These are phyloP conservation scores for Patellaria atrata DNA, from an alignment of 495 filamentous ascomycete genomes.

Conservation along the genomic window DNA sequence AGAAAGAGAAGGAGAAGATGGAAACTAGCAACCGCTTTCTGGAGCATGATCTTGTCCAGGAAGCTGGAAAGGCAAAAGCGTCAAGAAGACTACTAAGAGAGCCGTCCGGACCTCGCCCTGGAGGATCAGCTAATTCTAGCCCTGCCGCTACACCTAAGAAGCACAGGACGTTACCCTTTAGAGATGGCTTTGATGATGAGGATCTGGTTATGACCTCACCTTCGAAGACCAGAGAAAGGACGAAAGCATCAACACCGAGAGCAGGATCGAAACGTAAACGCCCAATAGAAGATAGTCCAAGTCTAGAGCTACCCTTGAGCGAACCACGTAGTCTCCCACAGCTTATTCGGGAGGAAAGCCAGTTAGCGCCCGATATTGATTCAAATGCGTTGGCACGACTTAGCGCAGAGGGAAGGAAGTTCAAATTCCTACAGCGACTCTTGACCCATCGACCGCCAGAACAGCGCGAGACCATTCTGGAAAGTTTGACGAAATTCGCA, in stretches of 20 bases:
- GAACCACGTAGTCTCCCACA: constrained; percentile 23
- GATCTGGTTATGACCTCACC: constrained; percentile 48
- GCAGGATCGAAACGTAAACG: constrained; percentile 49
- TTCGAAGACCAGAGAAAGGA: constrained; percentile 34
- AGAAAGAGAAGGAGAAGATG: constrained; percentile 43
- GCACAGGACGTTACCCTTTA: constrained; percentile 35
- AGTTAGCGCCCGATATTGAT: constrained; percentile 13
- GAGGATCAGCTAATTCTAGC: constrained; percentile 6
- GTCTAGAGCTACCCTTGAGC: constrained; percentile 36
- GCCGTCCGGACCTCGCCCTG: constrained; percentile 1
- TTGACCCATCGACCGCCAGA: constrained; percentile 40
- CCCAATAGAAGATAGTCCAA: constrained; percentile 38
- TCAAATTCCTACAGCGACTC: constrained; percentile 41
- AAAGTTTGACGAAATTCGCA: constrained; percentile 72
- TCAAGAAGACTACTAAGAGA: constrained; percentile 28
- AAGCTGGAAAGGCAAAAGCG: constrained; percentile 33
- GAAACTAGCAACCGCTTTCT: constrained; percentile 51
- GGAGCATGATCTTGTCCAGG: constrained; percentile 49
- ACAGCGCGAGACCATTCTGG: constrained; percentile 46
- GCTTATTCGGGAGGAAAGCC: background rate
- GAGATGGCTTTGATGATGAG: constrained; percentile 63
- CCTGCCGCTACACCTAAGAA: constrained; percentile 45
- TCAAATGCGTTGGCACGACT: constrained; percentile 21
- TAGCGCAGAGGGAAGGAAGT: constrained; percentile 26
- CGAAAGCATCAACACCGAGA: constrained; percentile 43